Evolutionary conservation across 805 yeast genomes (phyloP).

Genomic region (Yamadazyma scolyti): DNA sequence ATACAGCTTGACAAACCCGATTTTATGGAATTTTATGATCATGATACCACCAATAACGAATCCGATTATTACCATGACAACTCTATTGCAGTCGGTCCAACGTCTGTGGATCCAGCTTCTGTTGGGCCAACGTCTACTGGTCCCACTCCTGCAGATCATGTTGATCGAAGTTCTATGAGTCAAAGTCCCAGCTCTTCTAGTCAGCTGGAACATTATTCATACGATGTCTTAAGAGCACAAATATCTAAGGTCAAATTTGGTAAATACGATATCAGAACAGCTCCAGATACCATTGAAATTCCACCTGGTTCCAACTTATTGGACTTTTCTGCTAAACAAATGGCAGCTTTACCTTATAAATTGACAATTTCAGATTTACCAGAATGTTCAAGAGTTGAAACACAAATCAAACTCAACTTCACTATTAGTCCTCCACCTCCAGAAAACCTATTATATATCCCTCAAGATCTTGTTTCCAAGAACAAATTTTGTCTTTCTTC

Average conservation of each 20-base stretch:
- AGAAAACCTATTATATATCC: slow-evolving; percentile 70
- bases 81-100: background rate
- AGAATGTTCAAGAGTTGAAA: slow-evolving; percentile 84
- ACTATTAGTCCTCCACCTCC: slow-evolving; percentile 73
- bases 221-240: slow-evolving; percentile 45
- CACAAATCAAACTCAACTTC: slow-evolving; percentile 80
- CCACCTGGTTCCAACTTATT: slow-evolving; percentile 27
- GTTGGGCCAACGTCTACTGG: no score
- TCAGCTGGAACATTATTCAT: slow-evolving; percentile 4
- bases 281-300: slow-evolving; percentile 27
- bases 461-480: slow-evolving; percentile 84
- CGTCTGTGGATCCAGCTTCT: no score
- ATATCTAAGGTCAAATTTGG: slow-evolving; percentile 55
- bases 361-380: slow-evolving; percentile 65
- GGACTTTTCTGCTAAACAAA: slow-evolving; percentile 34
- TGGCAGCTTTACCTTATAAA: slow-evolving; percentile 43
- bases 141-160: no score
- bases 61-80: background rate
- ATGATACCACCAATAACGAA: background rate
- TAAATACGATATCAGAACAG: slow-evolving; percentile 32
- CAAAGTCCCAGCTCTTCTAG: no score
- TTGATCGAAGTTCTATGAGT: no score
- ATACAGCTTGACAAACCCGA: slow-evolving; percentile 13
- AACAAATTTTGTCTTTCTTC: slow-evolving; percentile 71
- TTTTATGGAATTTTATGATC: slow-evolving; percentile 6